Evolutionary conservation across 2,329 filamentous ascomycete species (phyloP).

Genomic region (Cordyceps cateniannulata): DNA sequence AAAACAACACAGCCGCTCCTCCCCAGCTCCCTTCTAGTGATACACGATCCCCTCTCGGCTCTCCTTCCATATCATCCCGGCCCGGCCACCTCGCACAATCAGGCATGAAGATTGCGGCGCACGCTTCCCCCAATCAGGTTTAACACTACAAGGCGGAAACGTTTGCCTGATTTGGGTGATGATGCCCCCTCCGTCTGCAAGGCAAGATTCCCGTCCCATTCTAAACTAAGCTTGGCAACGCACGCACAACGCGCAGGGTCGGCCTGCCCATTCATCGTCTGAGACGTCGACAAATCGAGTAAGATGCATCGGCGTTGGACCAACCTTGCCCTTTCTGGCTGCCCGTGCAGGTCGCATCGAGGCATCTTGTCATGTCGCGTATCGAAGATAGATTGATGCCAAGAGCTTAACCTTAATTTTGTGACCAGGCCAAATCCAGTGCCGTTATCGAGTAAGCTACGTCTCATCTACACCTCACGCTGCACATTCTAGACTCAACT

Average conservation of each 20-base stretch:
- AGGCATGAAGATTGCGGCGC: not conserved
- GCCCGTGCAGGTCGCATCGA: not conserved
- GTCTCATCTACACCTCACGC: not conserved
- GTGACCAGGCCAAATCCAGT: not conserved
- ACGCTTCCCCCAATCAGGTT: slow-evolving; percentile 17
- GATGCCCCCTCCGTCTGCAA: not conserved
- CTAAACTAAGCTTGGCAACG: slow-evolving; percentile 13
- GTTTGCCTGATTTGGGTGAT: slow-evolving; percentile 7
- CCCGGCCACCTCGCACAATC: not conserved
- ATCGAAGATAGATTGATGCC: not conserved
- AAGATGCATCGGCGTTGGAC: slow-evolving; percentile 5
- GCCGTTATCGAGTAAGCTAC: not conserved
- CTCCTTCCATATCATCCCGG: not conserved
- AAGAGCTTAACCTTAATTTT: not conserved
- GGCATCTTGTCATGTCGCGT: not conserved
- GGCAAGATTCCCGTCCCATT: not conserved
- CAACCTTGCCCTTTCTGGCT: slow-evolving; percentile 12
- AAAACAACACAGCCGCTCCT: not conserved
- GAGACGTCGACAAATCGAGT: slow-evolving; percentile 12
- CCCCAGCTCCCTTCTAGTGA: not conserved
- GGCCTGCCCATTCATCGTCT: slow-evolving; percentile 12
- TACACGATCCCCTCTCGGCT: not conserved
- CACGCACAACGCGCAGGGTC: slow-evolving; percentile 7
- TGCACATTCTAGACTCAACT: not conserved
- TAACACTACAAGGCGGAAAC: slow-evolving; percentile 6